Evolutionary conservation across 345 rosid species (phyloP), one percentile per base, ranked within the genome.

Genomic region (Aquilaria sinensis): DNA sequence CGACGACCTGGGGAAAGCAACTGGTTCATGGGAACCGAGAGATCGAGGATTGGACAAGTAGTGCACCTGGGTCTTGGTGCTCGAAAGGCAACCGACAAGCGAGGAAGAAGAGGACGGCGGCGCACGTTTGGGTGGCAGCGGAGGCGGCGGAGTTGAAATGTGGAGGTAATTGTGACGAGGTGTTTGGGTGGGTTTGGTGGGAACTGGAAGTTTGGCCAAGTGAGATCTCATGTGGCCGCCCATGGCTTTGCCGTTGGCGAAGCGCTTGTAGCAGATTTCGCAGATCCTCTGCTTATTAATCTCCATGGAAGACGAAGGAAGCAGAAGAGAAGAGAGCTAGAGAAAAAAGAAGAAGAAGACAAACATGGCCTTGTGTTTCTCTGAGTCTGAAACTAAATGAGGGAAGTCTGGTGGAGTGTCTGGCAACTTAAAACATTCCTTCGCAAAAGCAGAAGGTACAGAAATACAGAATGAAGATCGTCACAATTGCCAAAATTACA

Each of bases 221-320:
- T 85, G 87, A 71, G 87, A 82, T 78, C 83, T 82, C 87, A 82
- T 80, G 69, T 82, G 90, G 29, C 87, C 90, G 15, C 90, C 90
- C 85, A 85, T 74, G 72, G 90, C 90, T 72, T 82, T 85, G 41
- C 90, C 85, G 60, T 73, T 82, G 14, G 82, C 73, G 50, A 85
- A 82, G 34, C 75, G 64, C 53, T 73, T 70, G 76, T 56, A 67
- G 58, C 90, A 85, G 85, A 82, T 85, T 77, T 62, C 76, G 71
- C 90, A 85, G 59, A 69, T 61, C 57, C 69, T 62, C 16, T 33
- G 37, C 12, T 68, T 58, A 8, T 61, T 55, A 23, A 23, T 23
- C 30, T 80, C 81, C 78, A 80, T 65, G 30, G 55, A 15, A 15
- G 62, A 30, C n/a, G 37, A 56, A 5, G 31, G 15, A 6, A n/a